Evolutionary conservation across 352 stramenopile species (phyloP).

Genomic region (Globisporangium radiosum): DNA sequence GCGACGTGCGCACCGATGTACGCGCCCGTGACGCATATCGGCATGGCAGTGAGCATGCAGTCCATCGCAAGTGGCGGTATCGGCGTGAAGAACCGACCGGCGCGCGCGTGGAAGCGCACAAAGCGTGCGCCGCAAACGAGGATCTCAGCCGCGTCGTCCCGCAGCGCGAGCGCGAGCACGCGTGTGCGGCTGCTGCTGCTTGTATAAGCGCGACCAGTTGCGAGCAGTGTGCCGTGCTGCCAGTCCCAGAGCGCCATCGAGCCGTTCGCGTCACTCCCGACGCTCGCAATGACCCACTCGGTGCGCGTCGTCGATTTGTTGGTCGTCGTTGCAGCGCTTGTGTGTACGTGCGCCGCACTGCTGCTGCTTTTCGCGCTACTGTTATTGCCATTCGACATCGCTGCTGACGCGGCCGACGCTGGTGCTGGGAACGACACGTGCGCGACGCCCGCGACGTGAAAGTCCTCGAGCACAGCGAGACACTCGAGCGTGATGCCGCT

Average conservation of each 20-base stretch:
- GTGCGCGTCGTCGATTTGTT: constrained; percentile 21
- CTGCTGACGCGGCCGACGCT: constrained; percentile 35
- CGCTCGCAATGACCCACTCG: constrained; percentile 48
- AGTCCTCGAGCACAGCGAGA: constrained; percentile 57
- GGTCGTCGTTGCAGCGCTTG: neutral
- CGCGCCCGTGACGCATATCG: constrained; percentile 36
- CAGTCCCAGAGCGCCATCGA: constrained; percentile 83
- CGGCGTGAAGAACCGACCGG: constrained; percentile 57
- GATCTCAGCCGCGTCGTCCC: constrained; percentile 65
- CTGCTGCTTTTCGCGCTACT: constrained; percentile 30
- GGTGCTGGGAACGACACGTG: constrained; percentile 51
- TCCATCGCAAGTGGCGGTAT: constrained; percentile 48
- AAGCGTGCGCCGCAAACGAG: constrained; percentile 59
- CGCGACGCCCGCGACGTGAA: constrained; percentile 46
- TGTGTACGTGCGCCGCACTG: constrained; percentile 16
- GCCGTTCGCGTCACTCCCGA: constrained; percentile 48
- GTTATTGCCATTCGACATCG: constrained; percentile 24
- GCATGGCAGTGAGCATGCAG: constrained; percentile 34
- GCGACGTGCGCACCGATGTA: constrained; percentile 52
- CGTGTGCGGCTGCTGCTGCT: constrained; percentile 10
- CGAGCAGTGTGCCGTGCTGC: constrained; percentile 49
- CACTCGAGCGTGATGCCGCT: constrained; percentile 56
- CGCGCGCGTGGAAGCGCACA: constrained; percentile 49
- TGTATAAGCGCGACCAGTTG: constrained; percentile 35
- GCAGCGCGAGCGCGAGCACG: constrained; percentile 51